A percentile compares a stretch with the other conserved stretches of the same genome.
Conservation (phyloP, 2,329 filamentous ascomycete species). For the Lasiodiplodia sp. region DNA sequence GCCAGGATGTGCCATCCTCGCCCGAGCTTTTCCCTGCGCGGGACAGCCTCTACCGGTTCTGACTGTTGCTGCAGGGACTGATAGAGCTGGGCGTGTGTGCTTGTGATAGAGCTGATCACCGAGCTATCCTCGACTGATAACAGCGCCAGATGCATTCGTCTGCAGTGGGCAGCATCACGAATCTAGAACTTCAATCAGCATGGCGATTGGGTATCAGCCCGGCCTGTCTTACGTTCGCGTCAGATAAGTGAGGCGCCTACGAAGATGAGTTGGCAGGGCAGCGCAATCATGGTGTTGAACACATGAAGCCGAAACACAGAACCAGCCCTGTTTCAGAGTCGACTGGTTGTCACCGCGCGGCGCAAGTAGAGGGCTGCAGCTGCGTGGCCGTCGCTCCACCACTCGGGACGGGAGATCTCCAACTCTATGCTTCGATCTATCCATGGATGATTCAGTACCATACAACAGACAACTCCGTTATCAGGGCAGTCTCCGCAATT, state of each 20-base stretch:
- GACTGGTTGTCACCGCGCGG: slow-evolving; percentile 12
- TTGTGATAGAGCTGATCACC: slow-evolving; percentile 22
- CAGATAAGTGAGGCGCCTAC: slow-evolving; percentile 24
- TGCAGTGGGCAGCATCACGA: not conserved
- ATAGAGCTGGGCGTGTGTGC: slow-evolving; percentile 18
- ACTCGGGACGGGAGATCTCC: slow-evolving; percentile 20
- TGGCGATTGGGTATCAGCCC: slow-evolving; percentile 8
- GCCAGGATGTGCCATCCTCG: slow-evolving; percentile 6
- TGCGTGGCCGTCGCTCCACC: slow-evolving; percentile 9
- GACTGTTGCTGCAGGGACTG: slow-evolving; percentile 16
- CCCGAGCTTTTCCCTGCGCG: slow-evolving; percentile 17
- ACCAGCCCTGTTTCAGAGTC: slow-evolving; percentile 15
- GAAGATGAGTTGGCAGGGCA: slow-evolving; percentile 9
- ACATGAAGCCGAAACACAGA: slow-evolving; percentile 6
- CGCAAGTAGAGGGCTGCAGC: not conserved
- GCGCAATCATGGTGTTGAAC: not conserved
- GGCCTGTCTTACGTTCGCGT: not conserved
- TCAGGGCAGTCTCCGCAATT: slow-evolving; percentile 6
- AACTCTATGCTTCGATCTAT: slow-evolving; percentile 25
- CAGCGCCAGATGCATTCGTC: slow-evolving; percentile 11
- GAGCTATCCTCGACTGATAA: slow-evolving; percentile 15
- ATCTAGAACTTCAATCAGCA: slow-evolving; percentile 1
- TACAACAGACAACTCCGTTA: slow-evolving; percentile 4
- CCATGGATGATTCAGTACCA: slow-evolving; percentile 1
- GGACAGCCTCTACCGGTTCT: slow-evolving; percentile 5